phyloP scores from a whole-genome alignment of 2,329 filamentous ascomycete genomes.

The Lachnellula cervina region DNA sequence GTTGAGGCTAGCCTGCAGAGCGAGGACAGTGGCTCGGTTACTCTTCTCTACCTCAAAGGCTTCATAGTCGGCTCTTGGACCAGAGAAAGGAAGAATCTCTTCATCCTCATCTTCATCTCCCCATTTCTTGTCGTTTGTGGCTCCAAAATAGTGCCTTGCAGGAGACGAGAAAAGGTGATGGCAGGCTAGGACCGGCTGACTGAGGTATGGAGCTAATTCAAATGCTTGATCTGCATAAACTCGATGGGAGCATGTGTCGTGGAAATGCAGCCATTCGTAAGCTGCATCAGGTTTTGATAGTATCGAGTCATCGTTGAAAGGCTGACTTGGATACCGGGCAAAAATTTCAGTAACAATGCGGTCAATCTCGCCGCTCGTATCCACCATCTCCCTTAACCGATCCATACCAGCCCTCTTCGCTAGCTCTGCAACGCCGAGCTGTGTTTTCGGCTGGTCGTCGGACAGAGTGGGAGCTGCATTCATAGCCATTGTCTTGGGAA shows the following conservation, averaged over 20 bases:
- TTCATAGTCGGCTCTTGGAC: conserved; percentile 73
- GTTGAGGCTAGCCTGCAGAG: conserved; percentile 69
- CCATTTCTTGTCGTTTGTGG: conserved; percentile 45
- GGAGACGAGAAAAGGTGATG: conserved; percentile 83
- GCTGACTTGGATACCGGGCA: conserved; percentile 75
- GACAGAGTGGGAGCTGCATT: conserved; percentile 26
- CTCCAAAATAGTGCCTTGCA: conserved; percentile 39
- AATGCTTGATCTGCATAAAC: conserved; percentile 85
- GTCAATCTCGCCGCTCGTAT: conserved; percentile 73
- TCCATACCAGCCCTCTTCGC: conserved; percentile 69
- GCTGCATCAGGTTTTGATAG: conserved; percentile 75
- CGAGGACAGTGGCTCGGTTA: conserved; percentile 68
- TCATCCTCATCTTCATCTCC: conserved; percentile 38
- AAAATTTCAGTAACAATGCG: conserved; percentile 81
- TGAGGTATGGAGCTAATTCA: conserved; percentile 84
- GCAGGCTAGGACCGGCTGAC: conserved; percentile 80
- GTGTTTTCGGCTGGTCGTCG: conserved; percentile 41
- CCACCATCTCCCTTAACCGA: conserved; percentile 68
- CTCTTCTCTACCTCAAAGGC: conserved; percentile 77
- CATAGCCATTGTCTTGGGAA: conserved; percentile 37
- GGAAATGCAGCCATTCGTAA: conserved; percentile 95
- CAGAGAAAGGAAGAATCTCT: conserved; percentile 68
- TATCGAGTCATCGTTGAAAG: conserved; percentile 89
- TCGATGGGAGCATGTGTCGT: conserved; percentile 74
- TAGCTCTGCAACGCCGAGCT: conserved; percentile 67